A percentile compares a stretch with the other conserved stretches of the same genome.
These are phyloP conservation scores for Backusella parvicylindrica DNA, from an alignment of 192 early-diverging fungal species.

Conservation along the genomic window DNA sequence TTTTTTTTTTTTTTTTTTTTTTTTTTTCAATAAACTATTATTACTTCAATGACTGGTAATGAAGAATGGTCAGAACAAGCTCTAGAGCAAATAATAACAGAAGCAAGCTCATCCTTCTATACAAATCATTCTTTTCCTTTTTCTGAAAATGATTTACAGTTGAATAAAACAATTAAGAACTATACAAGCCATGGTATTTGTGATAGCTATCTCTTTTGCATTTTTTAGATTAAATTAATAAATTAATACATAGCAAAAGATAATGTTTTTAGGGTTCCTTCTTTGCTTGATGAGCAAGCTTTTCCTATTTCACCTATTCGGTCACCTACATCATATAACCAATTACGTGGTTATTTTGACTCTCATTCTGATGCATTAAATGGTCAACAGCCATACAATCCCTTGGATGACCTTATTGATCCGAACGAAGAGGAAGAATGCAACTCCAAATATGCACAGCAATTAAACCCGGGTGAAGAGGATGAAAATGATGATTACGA, in stretches of 20 bases:
- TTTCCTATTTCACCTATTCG: background rate
- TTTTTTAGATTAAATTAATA: background rate
- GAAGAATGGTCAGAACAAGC: background rate
- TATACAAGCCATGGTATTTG: background rate
- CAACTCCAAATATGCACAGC: background rate
- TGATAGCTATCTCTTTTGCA: no score
- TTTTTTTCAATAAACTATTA: background rate
- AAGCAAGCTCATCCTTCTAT: background rate
- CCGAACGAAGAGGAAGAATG: background rate
- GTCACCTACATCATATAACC: background rate
- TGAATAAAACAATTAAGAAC: background rate
- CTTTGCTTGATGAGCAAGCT: background rate
- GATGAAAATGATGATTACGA: no score
- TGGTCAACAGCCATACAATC: background rate
- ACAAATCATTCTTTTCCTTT: background rate
- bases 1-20: background rate
- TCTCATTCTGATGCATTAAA: background rate
- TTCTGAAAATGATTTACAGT: background rate
- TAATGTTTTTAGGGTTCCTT: background rate
- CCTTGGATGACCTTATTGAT: background rate
- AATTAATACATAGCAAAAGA: background rate
- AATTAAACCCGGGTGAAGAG: background rate
- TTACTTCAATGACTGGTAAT: background rate
- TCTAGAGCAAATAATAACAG: background rate
- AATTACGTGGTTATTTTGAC: background rate